Evolutionary conservation across 495 filamentous ascomycete species (phyloP), one percentile per base, ranked within the genome.

Genomic region (Monascus purpureus): DNA sequence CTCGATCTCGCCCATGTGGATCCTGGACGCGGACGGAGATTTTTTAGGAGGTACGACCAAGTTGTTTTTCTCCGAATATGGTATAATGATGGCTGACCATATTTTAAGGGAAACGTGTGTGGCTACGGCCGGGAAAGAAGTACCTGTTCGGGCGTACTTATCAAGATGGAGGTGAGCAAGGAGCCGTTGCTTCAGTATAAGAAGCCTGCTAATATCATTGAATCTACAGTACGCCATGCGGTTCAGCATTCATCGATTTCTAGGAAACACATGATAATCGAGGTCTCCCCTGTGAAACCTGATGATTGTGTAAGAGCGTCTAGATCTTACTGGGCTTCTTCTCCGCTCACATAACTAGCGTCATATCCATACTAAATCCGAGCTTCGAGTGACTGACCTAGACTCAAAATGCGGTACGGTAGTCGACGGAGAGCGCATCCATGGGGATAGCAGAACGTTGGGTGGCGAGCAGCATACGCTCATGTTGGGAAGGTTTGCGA

Each of bases 191-290:
- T 31, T n/a, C n/a, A n/a, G n/a, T n/a, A n/a, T n/a, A n/a, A n/a
- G n/a, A n/a, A n/a, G n/a, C n/a, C n/a, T n/a, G 28, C 32, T 29
- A n/a, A 34, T 19, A 12, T 6, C 9, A 14, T 13, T 6, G 5
- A 0, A 16, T 2, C 9, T 55, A 50, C 41, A 75, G 75, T 55
- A 44, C 57, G 69, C 45, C 46, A 75, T 75, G 50, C 51, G 32
- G 67, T 82, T 55, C 31, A 65, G 5, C 62, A 85, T 35, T 77
- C 80, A 38, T 74, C 74, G 4, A 76, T 97, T 30, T 97, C 90
- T n/a, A 70, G 88, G 18, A 78, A 88, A 39, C 90, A 97, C 52
- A 61, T 95, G 43, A 74, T 75, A 17, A 74, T 97, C 33, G 63
- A 75, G 17, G 73, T 96, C 2, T 72, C 65, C 8, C 39, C 54